Percentiles rank a stretch among this genome's conserved stretches.
Conservation (phyloP, 805 yeast species). For the Candida vaughaniae region DNA sequence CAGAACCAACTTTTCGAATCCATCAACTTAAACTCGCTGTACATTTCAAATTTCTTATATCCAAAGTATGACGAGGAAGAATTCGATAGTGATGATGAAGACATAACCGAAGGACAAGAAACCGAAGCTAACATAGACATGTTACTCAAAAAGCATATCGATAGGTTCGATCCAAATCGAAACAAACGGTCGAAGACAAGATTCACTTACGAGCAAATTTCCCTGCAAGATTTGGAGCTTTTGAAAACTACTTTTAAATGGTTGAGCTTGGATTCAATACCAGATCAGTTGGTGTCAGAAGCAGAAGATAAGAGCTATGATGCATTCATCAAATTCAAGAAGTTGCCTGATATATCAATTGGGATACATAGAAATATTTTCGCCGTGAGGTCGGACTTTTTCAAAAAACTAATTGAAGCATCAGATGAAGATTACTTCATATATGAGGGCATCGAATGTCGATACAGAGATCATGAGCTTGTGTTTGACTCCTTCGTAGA, state of each 20-base stretch:
- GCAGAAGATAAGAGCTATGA: slow-evolving; percentile 33
- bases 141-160: slow-evolving; percentile 12
- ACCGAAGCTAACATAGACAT: slow-evolving; percentile 20
- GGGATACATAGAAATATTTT: slow-evolving; percentile 38
- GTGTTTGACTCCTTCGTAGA: slow-evolving; percentile 23
- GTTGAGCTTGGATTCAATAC: not conserved
- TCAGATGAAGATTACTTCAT: slow-evolving; percentile 21
- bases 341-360: slow-evolving; percentile 21
- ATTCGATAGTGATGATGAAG: slow-evolving; percentile 15
- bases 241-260: slow-evolving; percentile 1
- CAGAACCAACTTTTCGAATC: slow-evolving; percentile 43
- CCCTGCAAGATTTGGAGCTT: not conserved
- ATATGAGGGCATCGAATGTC: slow-evolving; percentile 24
- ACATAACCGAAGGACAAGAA: slow-evolving; percentile 13
- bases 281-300: not conserved
- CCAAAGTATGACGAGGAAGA: slow-evolving; percentile 17
- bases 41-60: slow-evolving; percentile 28
- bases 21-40: slow-evolving; percentile 19
- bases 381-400: slow-evolving; percentile 27
- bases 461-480: slow-evolving; percentile 15
- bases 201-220: slow-evolving; percentile 17
- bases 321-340: slow-evolving; percentile 26
- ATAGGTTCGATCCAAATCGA: slow-evolving; percentile 15
- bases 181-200: slow-evolving; percentile 14
- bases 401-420: slow-evolving; percentile 21